Conservation (phyloP, 192 early-diverging fungal genomes). For the Entophlyctis luteolus region DNA sequence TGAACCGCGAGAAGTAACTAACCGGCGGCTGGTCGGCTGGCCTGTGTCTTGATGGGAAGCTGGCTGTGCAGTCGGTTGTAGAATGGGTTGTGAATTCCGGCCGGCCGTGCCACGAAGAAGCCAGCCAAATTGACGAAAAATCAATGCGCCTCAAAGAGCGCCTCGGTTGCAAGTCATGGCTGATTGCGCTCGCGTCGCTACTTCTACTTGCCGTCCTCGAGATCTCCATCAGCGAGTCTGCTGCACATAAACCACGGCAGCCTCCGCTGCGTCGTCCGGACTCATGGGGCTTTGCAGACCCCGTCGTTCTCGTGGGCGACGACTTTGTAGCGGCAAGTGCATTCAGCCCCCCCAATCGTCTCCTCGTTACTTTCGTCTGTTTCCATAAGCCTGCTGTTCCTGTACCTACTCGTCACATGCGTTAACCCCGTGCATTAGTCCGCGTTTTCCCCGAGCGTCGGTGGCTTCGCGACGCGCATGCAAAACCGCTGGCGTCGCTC, state of each 20-base stretch:
- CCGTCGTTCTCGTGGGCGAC: constrained; percentile 15
- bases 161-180: neutral
- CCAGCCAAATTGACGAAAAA: neutral
- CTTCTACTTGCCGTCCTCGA: neutral
- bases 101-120: neutral
- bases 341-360: neutral
- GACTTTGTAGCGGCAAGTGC: neutral
- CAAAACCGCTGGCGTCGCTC: neutral
- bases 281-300: constrained; percentile 15
- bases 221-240: neutral
- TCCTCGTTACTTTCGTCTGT: neutral
- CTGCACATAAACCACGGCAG: neutral
- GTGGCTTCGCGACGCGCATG: constrained; percentile 1
- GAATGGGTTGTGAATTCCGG: neutral
- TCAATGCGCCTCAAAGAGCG: too few relatives aligned
- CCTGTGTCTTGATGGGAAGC: neutral
- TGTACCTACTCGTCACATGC: neutral
- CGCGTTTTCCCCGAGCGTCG: neutral
- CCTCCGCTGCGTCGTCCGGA: neutral
- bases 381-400: neutral
- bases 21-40: neutral
- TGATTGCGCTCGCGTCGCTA: constrained; percentile 2
- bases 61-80: neutral
- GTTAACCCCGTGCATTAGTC: neutral
- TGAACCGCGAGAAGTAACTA: constrained; percentile 12